Percentiles rank a stretch among this genome's conserved stretches.
These are phyloP conservation scores for Colletotrichum limetticola DNA, from an alignment of 2,329 filamentous ascomycete genomes.

Conservation along the genomic window DNA sequence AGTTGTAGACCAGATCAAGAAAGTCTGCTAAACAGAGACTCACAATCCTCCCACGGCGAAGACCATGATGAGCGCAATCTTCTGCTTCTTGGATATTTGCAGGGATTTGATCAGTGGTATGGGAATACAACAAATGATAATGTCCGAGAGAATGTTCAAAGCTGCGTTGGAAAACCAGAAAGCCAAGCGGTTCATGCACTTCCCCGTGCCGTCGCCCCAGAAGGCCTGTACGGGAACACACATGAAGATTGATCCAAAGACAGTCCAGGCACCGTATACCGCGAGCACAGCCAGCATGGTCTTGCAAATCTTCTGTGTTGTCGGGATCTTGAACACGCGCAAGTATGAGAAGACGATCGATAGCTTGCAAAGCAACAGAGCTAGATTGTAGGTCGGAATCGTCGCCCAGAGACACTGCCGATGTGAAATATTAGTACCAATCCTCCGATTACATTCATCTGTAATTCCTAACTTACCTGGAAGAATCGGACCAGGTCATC, in stretches of 20 bases:
- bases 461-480: too few relatives aligned
- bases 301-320: slow-evolving; percentile 38
- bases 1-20: too few relatives aligned
- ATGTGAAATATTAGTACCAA: too few relatives aligned
- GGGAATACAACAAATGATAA: slow-evolving; percentile 29
- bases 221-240: slow-evolving; percentile 40
- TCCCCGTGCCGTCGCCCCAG: slow-evolving; percentile 36
- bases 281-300: slow-evolving; percentile 37
- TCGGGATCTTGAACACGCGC: slow-evolving; percentile 16
- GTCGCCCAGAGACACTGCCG: too few relatives aligned
- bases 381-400: too few relatives aligned
- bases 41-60: slow-evolving; percentile 50
- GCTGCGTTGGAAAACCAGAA: slow-evolving; percentile 42
- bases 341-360: too few relatives aligned
- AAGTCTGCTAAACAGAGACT: background rate
- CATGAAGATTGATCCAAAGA: slow-evolving; percentile 40
- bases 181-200: slow-evolving; percentile 37
- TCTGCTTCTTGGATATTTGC: slow-evolving; percentile 50
- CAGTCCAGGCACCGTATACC: slow-evolving; percentile 41
- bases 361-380: too few relatives aligned
- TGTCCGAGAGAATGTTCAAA: slow-evolving; percentile 44
- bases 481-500: too few relatives aligned
- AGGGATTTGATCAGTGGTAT: slow-evolving; percentile 43
- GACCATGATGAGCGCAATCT: slow-evolving; percentile 52
- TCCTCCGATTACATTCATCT: too few relatives aligned